phyloP scores from a whole-genome alignment of 805 yeast species.

The Sugiyamaella lignohabitans region DNA sequence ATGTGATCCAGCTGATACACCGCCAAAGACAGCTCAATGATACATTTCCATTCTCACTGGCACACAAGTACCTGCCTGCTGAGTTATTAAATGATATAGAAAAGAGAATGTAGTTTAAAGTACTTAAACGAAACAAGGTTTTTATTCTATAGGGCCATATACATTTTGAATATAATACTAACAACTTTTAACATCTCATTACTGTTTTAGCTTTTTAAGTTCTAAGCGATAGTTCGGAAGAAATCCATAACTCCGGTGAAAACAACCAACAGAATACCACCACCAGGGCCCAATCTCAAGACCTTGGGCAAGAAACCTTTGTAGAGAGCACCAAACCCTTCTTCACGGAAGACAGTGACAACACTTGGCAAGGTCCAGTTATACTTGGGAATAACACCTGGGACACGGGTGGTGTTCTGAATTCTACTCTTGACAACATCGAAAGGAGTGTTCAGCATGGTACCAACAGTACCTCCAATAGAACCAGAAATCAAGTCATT shows the following conservation, averaged over 20 bases:
- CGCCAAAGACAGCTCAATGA: constrained; percentile 28
- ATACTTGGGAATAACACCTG: constrained; percentile 80
- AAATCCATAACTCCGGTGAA: constrained; percentile 92
- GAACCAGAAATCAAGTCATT: constrained; percentile 90
- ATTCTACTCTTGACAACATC: constrained; percentile 95
- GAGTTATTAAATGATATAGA: constrained; percentile 23
- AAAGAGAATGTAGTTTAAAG: background rate
- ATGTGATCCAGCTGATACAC: constrained; percentile 27
- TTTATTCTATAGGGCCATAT: background rate
- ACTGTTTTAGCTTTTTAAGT: background rate
- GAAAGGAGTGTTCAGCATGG: constrained; percentile 91
- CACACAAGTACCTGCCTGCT: constrained; percentile 28
- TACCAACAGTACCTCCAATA: constrained; percentile 96
- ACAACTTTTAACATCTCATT: background rate
- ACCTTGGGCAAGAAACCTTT: constrained; percentile 98
- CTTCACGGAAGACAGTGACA: constrained; percentile 70
- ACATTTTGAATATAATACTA: background rate
- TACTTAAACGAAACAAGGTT: too few species aligned
- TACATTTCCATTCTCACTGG: constrained; percentile 22
- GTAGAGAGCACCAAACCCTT: constrained; percentile 85
- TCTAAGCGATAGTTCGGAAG: constrained; percentile 40
- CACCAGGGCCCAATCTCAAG: constrained; percentile 97
- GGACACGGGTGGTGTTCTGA: constrained; percentile 59
- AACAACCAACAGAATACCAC: constrained; percentile 96
- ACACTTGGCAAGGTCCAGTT: constrained; percentile 88